Base-by-base conservation (phyloP, 306 rosid species). In the Cucumis hystrix region DNA sequence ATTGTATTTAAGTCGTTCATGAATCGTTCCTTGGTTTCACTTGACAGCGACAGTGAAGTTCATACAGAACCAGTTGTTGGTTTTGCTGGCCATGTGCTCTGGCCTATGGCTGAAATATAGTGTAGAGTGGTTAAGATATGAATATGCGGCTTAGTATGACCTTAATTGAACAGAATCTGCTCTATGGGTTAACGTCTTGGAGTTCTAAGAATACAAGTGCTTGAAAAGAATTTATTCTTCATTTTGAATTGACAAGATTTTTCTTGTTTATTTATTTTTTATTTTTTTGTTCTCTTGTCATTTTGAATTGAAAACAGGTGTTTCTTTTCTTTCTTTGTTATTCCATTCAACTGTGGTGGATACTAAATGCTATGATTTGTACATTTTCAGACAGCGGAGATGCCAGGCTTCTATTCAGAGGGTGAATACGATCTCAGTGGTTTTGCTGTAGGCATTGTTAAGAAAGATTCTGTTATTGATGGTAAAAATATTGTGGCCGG, bases 391-490 rank as follows among this genome's bases (percentile, higher is more conserved):
- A 95, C 97, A 25, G 97, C 97, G 59, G 99, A 95, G 85, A 95
- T 95, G 99, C 99, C 99, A 9, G 96, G 86, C 75, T 93, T 95
- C 56, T 95, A 95, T 37, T 92, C 89, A 58, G 85, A 90, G 40
- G 97, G 97, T 2, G 97, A 95, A 79, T 92, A 95, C 78, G 97
- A 95, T 79, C 97, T 95, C 51, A 95, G 97, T 72, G 99, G 99
- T 62, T 90, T 90, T 86, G 97, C 96, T 3, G 97, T 95, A 57
- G 99, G 97, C 35, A 84, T 84, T 54, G 97, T 95, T 10, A 88
- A 92, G 73, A 88, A 89, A 49, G 97, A 90, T 37, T 72, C 88
- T 57, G 90, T 95, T 51, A 89, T 95, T 71, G 82, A 92, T 74
- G 97, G 99, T 16, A 82, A 88, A 76, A 83, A 87, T 80, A 89